Conservation (phyloP, 2,329 filamentous ascomycete species). For the Pyricularia pennisetigena region DNA sequence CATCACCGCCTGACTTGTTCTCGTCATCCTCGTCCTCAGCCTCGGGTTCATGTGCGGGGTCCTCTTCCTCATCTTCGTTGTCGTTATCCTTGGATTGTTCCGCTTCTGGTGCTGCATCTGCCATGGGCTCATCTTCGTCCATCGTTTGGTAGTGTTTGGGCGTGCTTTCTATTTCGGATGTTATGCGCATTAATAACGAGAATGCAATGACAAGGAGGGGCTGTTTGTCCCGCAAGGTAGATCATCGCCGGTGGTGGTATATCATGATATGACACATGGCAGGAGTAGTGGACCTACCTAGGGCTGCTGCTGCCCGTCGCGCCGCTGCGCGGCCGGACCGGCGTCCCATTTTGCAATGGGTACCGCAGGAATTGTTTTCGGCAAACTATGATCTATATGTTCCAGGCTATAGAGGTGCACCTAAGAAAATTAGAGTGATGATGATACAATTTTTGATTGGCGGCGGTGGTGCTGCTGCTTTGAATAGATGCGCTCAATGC, state of each 20-base stretch:
- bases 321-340: constrained; percentile 33
- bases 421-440: neutral
- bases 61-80: constrained; percentile 32
- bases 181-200: constrained; percentile 3
- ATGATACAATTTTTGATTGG: neutral
- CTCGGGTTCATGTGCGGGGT: constrained; percentile 29
- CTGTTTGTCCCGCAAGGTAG: neutral
- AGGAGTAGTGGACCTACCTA: constrained; percentile 22
- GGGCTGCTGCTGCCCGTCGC: constrained; percentile 30
- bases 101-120: constrained; percentile 27
- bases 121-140: constrained; percentile 35
- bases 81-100: constrained; percentile 21
- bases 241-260: neutral
- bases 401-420: neutral
- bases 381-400: neutral
- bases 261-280: neutral
- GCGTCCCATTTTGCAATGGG: constrained; percentile 18
- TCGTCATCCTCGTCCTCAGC: constrained; percentile 19
- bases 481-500: neutral
- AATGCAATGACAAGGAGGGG: too few species aligned
- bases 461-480: neutral
- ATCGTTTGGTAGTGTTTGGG: constrained; percentile 31
- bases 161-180: constrained; percentile 30
- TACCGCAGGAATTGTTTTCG: neutral
- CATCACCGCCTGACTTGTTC: constrained; percentile 13